Evolutionary conservation across 257 asterid genomes (phyloP), one percentile per base, ranked within the genome.

Genomic region (Nicotiana tabacum): DNA sequence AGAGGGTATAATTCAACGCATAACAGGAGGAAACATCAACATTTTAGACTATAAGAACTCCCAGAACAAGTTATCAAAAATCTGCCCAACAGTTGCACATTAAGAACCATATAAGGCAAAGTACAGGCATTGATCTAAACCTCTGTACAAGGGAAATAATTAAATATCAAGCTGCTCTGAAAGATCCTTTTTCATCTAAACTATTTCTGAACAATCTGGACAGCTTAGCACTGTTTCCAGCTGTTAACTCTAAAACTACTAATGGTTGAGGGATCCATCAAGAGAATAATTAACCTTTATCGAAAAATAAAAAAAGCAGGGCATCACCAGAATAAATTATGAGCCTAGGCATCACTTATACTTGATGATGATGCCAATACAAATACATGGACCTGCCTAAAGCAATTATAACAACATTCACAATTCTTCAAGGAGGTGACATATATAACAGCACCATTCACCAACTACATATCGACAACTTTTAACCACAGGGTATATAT

Each of bases 381-480:
- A 74, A 74, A 48, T 74, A 48, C 15, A 35, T 11, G 7, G 57
- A 79, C 80, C 82, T 67, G 58, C 55, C 85, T 84, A 46, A 62
- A 70, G 82, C 46, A 68, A 67, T 77, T 35, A 78, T 53, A 24
- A 65, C 66, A 82, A 64, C 70, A 60, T 84, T 74, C 61, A 88
- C 76, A 84, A 58, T 39, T 77, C 62, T 82, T 61, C 51, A 37
- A 81, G 35, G 65, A 69, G 56, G 78, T 56, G 81, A 57, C 55
- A 64, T 84, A 82, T 82, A 82, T 82, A 79, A 35, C 77, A 77
- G 76, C 68, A 81, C 83, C 77, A n/a, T 48, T 77, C 77, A 53
- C 77, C 80, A 77, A 77, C 88, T 85, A 84, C 83, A 81, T 87
- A 69, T 82, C 82, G 67, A 80, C 77, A 33, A 72, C 82, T 85